phyloP scores from a whole-genome alignment of 257 asterid species.

The Ajuga chamaepitys region DNA sequence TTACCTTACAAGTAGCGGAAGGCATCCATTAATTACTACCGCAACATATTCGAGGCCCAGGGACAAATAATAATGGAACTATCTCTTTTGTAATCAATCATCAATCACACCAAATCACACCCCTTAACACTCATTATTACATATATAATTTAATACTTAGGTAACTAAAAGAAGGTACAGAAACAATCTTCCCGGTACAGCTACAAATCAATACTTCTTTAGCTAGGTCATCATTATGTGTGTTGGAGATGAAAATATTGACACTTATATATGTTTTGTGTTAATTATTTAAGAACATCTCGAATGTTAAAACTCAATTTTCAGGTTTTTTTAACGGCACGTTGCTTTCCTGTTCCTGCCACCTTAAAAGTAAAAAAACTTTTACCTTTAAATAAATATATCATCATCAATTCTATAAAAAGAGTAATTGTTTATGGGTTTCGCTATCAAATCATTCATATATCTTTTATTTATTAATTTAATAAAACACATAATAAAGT shows the following conservation, averaged over 20 bases:
- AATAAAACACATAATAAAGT: too few relatives aligned
- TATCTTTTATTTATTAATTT: too few relatives aligned
- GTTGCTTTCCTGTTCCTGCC: too few relatives aligned
- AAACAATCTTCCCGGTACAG: conserved; percentile 17
- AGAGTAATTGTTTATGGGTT: too few relatives aligned
- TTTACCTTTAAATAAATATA: too few relatives aligned
- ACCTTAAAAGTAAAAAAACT: too few relatives aligned
- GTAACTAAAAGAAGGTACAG: not conserved
- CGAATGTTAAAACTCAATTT: too few relatives aligned
- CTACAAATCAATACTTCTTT: conserved; percentile 11
- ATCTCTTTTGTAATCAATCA: conserved; percentile 24
- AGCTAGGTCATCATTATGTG: conserved; percentile 5
- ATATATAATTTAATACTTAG: not conserved
- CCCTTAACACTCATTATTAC: not conserved
- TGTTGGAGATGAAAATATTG: not conserved
- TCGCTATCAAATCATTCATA: too few relatives aligned
- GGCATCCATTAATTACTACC: conserved; percentile 13
- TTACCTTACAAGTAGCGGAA: too few relatives aligned
- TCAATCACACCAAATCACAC: conserved; percentile 28
- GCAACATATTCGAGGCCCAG: conserved; percentile 6
- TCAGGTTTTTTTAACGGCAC: too few relatives aligned
- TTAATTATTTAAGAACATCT: too few relatives aligned
- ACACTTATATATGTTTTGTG: not conserved
- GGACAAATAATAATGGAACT: not conserved
- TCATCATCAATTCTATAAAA: too few relatives aligned